Base-by-base conservation (phyloP, 1,284 basidiomycete species). In the Veloboletus limbatus region DNA sequence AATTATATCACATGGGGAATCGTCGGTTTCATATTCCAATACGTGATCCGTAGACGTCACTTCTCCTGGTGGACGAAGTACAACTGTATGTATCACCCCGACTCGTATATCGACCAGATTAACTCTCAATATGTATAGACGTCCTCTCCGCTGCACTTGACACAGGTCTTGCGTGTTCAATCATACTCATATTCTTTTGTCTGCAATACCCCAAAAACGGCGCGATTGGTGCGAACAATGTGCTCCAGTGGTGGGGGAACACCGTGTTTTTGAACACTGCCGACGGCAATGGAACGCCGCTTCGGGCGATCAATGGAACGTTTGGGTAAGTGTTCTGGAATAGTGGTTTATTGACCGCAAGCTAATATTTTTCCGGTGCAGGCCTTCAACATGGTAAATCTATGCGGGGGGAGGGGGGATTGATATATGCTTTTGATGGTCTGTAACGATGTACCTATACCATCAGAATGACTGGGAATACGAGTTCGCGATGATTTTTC, bases 11-110 rank as follows among this genome's bases (percentile, higher is more conserved):
- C 75, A 0, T 77, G 75, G 75, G 65, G 66, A 13, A 69, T 76
- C 54, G 64, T 75, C 18, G 75, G 76, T 2, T 77, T 75, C 59
- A 60, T 76, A 45, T 80, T 81, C 69, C 74, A 82, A 58, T 81
- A 74, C 49, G 53, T 71, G 53, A 72, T 78, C 49, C 69, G 77
- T 34, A 65, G 70, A 47, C 68, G 62, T 30, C 58, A 77, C 49
- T 74, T 76, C 58, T 59, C 67, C 6, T 79, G 77, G 77, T 80
- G 78, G 77, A 65, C 67, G 21, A 75, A 78, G 63, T 82, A 81
- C 65, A 79, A 79, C 56, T 80, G 66, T 65, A 32, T 35, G 63
- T 49, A 11, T 27, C 6, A 4, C 4, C 4, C 13, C 13, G 27
- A 28, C 13, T 28, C 27, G 6, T n/a, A 11, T 28, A 6, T 27